Base-by-base conservation (phyloP, 2,329 filamentous ascomycete genomes). In the Curvularia lunata region DNA sequence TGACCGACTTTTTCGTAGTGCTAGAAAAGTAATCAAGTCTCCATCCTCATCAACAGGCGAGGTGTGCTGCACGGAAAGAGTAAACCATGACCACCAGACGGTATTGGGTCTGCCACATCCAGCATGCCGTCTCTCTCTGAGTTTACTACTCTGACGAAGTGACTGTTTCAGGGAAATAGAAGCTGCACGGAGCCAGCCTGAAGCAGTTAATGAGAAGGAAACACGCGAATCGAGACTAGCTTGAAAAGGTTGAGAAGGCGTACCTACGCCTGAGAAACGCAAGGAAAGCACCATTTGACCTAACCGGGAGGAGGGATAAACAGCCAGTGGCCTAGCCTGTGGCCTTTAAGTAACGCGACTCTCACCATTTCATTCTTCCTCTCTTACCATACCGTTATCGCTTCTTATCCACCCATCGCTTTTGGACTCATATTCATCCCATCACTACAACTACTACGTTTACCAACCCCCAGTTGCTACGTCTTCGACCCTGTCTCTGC, bases 161-260 rank as follows among this genome's bases (percentile, higher is more conserved):
- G 0, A 37, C 62, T 0, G 46, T 69, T 13, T 55, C 54, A 21
- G 63, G 59, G 42, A 59, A 51, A 7, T 53, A 59, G 19, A 67
- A 68, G 45, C 58, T 55, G 16, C 63, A 64, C 19, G 56, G 58
- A 12, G 47, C 56, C 32, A 66, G 37, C n/a, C 30, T 45, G 7
- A 69, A 69, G 43, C 54, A 59, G 25, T 46, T 54, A 16, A 42
- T 68, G 4, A 50, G 62, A 61, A n/a, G 16, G 7, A 37, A 18
- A 12, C 2, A 34, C 6, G 28, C 34, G 4, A 18, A 18, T 37
- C 16, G 5, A 5, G 5, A 37, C 27, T 65, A 67, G 47, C 34
- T 21, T 5, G 52, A 56, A 19, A 64, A 67, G n/a, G 65, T 68
- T 28, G 21, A 19, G 61, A 65, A 62, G 40, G 65, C 57, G 34